Percentiles rank a stretch among this genome's conserved stretches.
Evolutionary conservation across 805 yeast species (phyloP).

Genomic region (Candida pseudofarinosa): DNA sequence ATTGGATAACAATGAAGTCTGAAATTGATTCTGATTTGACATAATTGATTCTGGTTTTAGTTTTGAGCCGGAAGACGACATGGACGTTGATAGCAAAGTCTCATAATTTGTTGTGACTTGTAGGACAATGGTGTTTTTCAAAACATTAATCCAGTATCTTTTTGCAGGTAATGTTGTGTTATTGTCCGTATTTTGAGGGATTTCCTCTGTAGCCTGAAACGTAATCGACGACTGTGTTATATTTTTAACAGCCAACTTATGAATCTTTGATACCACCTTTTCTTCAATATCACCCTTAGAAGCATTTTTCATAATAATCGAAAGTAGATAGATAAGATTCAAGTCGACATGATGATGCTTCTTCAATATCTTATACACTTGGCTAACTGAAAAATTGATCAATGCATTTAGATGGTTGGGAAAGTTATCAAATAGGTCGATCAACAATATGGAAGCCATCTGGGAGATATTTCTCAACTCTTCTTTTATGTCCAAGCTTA

Average conservation of each 20-base stretch:
- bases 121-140: conserved; percentile 30
- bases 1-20: conserved; percentile 21
- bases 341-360: conserved; percentile 23
- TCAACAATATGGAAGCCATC: conserved; percentile 28
- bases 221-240: conserved; percentile 18
- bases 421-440: conserved; percentile 33
- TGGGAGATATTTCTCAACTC: conserved; percentile 15
- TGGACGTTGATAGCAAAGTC: conserved; percentile 29
- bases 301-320: conserved; percentile 29
- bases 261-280: conserved; percentile 32
- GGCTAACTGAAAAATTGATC: conserved; percentile 29
- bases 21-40: conserved; percentile 38
- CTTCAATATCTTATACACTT: conserved; percentile 37
- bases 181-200: conserved; percentile 9
- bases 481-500: conserved; percentile 15
- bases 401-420: conserved; percentile 36
- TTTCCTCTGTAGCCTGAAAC: conserved; percentile 12
- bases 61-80: conserved; percentile 33
- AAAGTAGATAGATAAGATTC: conserved; percentile 28
- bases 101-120: conserved; percentile 35
- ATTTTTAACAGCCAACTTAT: conserved; percentile 28
- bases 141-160: conserved; percentile 28
- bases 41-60: conserved; percentile 40
- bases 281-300: conserved; percentile 38
- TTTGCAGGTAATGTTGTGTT: conserved; percentile 22